Evolutionary conservation across 1,284 basidiomycete species (phyloP), one percentile per base, ranked within the genome.

Genomic region (Boletus smithii): DNA sequence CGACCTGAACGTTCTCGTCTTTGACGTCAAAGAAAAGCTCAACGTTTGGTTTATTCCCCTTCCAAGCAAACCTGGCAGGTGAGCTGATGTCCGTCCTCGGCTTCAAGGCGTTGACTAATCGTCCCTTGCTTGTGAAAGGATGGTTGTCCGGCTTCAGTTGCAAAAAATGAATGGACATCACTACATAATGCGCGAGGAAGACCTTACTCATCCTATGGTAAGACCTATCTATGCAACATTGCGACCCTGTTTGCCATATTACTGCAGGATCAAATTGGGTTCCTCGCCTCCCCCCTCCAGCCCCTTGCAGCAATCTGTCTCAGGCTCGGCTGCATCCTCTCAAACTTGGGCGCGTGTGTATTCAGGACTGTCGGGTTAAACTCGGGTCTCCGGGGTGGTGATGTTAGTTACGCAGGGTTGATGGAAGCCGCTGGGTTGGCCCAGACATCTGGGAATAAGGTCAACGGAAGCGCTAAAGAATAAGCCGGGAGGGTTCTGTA

Each of bases 261-360:
- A 8, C 40, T 36, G 13, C 50, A 80, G 79, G 77, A 80, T 46
- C 64, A 83, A 34, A 58, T 72, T 23, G 67, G 73, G 5, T 66
- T 80, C 16, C 13, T 82, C 16, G 47, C 80, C 3, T 78, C 82
- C 0, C 76, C 77, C 3, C 64, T 81, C 16, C 58, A 68, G 0
- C 73, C 76, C 0, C 46, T 80, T 42, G 60, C 74, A 16, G 62
- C 67, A 9, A 37, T 72, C 18, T 65, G 54, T 10, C 67, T 81
- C 33, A 61, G 65, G 11, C 50, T 69, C 3, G 67, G 70, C 1
- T 72, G 71, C 20, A 46, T 73, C 33, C 53, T 65, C 2, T 77
- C 74, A n/a, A 70, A 68, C 41, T 34, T 80, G 14, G 63, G 71
- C 40, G 77, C 77, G 8, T 70, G 67, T 30, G 49, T 66, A 0